Evolutionary conservation across 345 rosid species (phyloP).

Genomic region (Crucihimalaya himalaica): DNA sequence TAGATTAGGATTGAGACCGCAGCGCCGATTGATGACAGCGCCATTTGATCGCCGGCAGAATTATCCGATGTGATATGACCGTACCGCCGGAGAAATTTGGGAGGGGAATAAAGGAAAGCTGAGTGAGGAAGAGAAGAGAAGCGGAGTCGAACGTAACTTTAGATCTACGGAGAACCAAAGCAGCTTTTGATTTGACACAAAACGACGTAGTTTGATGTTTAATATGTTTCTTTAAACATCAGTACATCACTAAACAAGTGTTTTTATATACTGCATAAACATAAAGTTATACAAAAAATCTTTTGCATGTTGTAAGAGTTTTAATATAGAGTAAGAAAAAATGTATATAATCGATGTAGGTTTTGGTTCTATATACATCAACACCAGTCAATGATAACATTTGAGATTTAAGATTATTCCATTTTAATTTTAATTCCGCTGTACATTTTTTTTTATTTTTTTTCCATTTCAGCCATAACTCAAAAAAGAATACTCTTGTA

Average conservation of each 20-base stretch:
- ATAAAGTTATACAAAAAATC: too few species aligned
- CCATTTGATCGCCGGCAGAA: constrained; percentile 28
- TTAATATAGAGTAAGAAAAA: too few species aligned
- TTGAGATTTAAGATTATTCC: constrained; percentile 19
- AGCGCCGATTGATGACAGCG: constrained; percentile 23
- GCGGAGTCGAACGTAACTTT: constrained; percentile 6
- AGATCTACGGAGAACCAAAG: constrained; percentile 31
- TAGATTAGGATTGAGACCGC: constrained; percentile 25
- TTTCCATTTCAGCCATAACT: constrained; percentile 5
- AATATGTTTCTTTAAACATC: too few species aligned
- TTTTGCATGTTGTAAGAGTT: too few species aligned
- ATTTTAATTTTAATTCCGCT: constrained; percentile 5
- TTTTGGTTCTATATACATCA: background rate
- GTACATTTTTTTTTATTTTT: constrained; percentile 16
- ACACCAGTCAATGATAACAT: background rate
- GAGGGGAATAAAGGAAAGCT: constrained; percentile 6
- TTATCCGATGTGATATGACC: background rate
- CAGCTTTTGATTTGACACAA: constrained; percentile 27
- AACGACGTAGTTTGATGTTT: too few species aligned
- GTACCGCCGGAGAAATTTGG: constrained; percentile 13
- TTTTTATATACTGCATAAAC: too few species aligned
- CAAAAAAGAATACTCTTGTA: constrained; percentile 36
- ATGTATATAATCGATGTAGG: too few species aligned
- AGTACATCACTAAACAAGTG: too few species aligned
- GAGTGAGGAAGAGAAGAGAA: background rate